Evolutionary conservation across 2,329 filamentous ascomycete species (phyloP), one percentile per base, ranked within the genome.

Genomic region (Arthrobotrys entomopaga): DNA sequence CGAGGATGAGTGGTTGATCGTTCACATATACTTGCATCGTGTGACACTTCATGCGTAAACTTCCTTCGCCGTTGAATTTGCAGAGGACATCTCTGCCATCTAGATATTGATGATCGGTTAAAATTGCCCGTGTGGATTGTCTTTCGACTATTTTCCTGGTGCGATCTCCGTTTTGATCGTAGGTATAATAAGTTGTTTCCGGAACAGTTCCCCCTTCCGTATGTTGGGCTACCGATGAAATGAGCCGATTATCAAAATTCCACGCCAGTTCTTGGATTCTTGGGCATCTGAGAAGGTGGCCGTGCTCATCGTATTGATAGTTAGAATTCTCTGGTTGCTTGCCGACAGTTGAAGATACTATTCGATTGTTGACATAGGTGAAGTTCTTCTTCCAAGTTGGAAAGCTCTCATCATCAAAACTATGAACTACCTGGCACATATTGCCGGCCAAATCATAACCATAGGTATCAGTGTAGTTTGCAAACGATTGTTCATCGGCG

Each of bases 81-180:
- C 16, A 19, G 15, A 49, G 19, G 8, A 49, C 19, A 10, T 49
- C 46, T 3, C 8, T 16, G 46, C 46, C 46, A 22, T 10, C 8
- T 19, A 49, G 4, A 11, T 49, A 49, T 5, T 4, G 8, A 19
- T 22, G 15, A 19, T 49, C 46, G 3, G 13, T 13, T 19, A 49
- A 16, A 16, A 13, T 34, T 16, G 22, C 24, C 24, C 43, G 43
- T 13, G 50, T 42, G 20, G 3, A 38, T 38, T 38, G 46, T 42
- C 20, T 46, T 63, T 77, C 77, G 11, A 64, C 77, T 8, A 77
- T 61, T 42, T 78, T 78, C 10, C 77, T 67, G n/a, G 75, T 54
- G 0, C 76, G 75, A 11, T 24, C 34, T 0, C 77, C 77, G 1
- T 16, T 13, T 7, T 29, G 15, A 43, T 65, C 48, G 58, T 77